Conservation (phyloP, 257 asterid genomes). For the Nemophila menziesii region DNA sequence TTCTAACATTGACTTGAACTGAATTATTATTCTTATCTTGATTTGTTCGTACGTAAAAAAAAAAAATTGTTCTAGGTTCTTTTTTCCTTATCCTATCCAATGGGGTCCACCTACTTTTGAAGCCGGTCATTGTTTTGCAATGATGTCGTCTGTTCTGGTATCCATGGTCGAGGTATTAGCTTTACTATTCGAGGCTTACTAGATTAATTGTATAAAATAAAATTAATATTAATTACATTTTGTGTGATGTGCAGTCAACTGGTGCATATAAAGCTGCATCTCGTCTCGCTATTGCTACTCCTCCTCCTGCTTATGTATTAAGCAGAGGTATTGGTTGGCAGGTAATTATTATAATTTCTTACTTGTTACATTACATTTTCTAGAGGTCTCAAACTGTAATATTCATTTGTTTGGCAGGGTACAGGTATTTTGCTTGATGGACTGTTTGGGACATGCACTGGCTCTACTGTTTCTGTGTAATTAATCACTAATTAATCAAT, state of each 20-base stretch:
- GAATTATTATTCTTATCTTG: not conserved
- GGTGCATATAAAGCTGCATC: conserved; percentile 94
- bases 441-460: conserved; percentile 82
- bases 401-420: conserved; percentile 41
- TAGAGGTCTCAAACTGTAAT: not conserved
- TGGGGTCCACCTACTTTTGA: conserved; percentile 98
- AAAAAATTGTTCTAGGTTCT: conserved; percentile 49
- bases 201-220: not conserved
- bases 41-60: not conserved
- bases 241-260: conserved; percentile 58
- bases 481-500: conserved; percentile 11
- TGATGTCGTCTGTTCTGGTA: conserved; percentile 98
- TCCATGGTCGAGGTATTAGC: conserved; percentile 90
- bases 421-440: conserved; percentile 88
- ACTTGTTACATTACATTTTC: not conserved
- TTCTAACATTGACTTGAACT: not conserved
- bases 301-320: conserved; percentile 97
- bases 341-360: conserved; percentile 22
- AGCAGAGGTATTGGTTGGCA: conserved; percentile 99
- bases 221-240: no score
- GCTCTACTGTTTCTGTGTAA: conserved; percentile 95
- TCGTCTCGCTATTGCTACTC: conserved; percentile 98
- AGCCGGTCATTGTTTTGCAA: conserved; percentile 84
- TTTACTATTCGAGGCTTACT: no score
- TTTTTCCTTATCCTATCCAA: conserved; percentile 89